phyloP scores from a whole-genome alignment of 371 early-diverging fungal species.

The Rhizomucor pusillus region DNA sequence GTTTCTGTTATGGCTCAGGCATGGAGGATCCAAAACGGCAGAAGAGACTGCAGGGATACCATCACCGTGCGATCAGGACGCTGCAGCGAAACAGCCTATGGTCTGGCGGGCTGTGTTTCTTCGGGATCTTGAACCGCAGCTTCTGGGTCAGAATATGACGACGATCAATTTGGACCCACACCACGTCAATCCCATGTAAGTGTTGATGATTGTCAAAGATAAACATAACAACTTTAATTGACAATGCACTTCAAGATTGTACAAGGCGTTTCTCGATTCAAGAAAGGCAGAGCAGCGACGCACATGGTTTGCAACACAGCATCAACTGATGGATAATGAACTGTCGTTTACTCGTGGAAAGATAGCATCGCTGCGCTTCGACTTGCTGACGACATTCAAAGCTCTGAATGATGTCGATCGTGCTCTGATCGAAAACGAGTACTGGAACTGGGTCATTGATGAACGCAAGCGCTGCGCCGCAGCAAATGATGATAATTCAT shows the following conservation, averaged over 20 bases:
- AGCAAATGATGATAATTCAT: neutral
- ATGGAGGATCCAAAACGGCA: neutral
- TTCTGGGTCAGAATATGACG: conserved; percentile 4
- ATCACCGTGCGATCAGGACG: neutral
- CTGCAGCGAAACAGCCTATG: no score
- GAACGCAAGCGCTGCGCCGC: conserved; percentile 12
- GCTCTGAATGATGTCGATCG: conserved; percentile 45
- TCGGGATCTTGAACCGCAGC: conserved; percentile 41
- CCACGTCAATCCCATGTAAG: conserved; percentile 15
- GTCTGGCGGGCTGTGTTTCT: conserved; percentile 47
- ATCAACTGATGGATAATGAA: conserved; percentile 47
- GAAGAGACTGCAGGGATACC: neutral
- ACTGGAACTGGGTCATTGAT: conserved; percentile 55
- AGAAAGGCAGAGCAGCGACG: conserved; percentile 1
- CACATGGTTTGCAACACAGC: conserved; percentile 29
- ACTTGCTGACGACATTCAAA: conserved; percentile 44
- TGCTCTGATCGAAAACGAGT: conserved; percentile 45
- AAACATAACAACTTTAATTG: no score
- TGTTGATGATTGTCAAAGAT: neutral
- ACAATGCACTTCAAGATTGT: conserved; percentile 1
- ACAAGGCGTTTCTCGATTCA: conserved; percentile 18
- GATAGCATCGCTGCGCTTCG: conserved; percentile 48
- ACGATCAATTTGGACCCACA: neutral
- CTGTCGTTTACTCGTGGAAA: conserved; percentile 47
- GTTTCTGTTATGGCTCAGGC: no score